Conservation (phyloP, 1,284 basidiomycete genomes). For the Pyrrhoderma noxium region DNA sequence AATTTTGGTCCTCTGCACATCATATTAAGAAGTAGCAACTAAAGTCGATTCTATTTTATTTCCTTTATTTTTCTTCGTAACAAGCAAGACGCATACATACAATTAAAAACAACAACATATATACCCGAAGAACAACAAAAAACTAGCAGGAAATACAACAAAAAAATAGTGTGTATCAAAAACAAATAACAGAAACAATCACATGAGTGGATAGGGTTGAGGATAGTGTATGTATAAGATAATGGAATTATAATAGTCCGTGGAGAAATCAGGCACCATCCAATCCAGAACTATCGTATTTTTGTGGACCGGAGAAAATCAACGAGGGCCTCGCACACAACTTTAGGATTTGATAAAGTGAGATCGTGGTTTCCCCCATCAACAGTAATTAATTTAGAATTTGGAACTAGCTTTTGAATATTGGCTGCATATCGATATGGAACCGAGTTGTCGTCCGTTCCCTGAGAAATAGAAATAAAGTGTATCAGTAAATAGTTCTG, state of each 20-base stretch:
- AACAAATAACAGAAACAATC: too few relatives aligned
- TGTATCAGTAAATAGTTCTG: not conserved
- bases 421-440: constrained; percentile 50
- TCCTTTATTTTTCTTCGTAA: too few relatives aligned
- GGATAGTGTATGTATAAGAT: too few relatives aligned
- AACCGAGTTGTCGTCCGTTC: constrained; percentile 59
- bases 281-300: too few relatives aligned
- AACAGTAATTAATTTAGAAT: constrained; percentile 47
- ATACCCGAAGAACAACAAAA: constrained; percentile 2
- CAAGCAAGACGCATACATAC: too few relatives aligned
- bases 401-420: constrained; percentile 47
- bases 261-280: too few relatives aligned
- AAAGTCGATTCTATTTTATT: too few relatives aligned
- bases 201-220: too few relatives aligned
- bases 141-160: not conserved
- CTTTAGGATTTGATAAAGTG: constrained; percentile 46
- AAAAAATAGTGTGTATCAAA: too few relatives aligned
- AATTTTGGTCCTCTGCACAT: too few relatives aligned
- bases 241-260: too few relatives aligned
- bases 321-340: constrained; percentile 35
- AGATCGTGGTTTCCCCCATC: constrained; percentile 58
- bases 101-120: not conserved
- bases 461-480: constrained; percentile 32
- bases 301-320: constrained; percentile 29
- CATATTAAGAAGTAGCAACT: too few relatives aligned